Conservation (phyloP, 768 basidiomycete species). For the Russula virescens region DNA sequence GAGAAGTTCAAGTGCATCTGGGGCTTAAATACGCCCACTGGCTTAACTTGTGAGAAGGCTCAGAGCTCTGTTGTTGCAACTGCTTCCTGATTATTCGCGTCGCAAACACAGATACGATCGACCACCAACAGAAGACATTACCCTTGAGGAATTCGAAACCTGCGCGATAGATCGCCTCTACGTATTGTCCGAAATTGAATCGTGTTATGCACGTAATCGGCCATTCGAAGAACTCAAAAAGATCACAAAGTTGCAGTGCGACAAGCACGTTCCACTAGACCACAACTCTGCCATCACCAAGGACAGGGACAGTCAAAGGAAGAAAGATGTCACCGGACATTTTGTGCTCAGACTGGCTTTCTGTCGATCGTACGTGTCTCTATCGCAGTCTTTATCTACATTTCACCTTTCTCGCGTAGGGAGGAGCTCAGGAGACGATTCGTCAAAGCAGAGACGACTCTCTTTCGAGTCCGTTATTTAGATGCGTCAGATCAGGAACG, state of each 20-base stretch:
- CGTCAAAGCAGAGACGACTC: constrained; percentile 77
- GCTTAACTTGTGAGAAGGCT: constrained; percentile 63
- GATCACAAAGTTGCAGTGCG: constrained; percentile 57
- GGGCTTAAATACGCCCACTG: constrained; percentile 52
- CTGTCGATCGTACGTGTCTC: constrained; percentile 81
- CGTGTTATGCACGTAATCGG: constrained; percentile 78
- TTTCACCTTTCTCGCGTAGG: constrained; percentile 36
- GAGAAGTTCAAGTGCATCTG: constrained; percentile 28
- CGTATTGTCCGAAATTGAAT: constrained; percentile 86
- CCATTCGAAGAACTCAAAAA: constrained; percentile 70
- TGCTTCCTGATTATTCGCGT: neutral
- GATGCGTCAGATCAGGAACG: constrained; percentile 52
- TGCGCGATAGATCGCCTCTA: constrained; percentile 85
- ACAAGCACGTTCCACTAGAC: constrained; percentile 71
- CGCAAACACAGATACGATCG: constrained; percentile 61
- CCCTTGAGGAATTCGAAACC: constrained; percentile 91
- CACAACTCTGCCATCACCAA: constrained; percentile 45
- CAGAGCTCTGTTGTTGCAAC: neutral
- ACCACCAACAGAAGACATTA: constrained; percentile 83
- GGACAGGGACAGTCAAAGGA: constrained; percentile 57
- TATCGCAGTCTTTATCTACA: neutral
- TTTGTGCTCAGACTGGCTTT: constrained; percentile 93
- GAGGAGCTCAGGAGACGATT: constrained; percentile 88
- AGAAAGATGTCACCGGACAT: constrained; percentile 84
- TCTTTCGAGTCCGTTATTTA: constrained; percentile 83